Base-by-base conservation (phyloP, 352 stramenopile species). In the Pythium diclinum region DNA sequence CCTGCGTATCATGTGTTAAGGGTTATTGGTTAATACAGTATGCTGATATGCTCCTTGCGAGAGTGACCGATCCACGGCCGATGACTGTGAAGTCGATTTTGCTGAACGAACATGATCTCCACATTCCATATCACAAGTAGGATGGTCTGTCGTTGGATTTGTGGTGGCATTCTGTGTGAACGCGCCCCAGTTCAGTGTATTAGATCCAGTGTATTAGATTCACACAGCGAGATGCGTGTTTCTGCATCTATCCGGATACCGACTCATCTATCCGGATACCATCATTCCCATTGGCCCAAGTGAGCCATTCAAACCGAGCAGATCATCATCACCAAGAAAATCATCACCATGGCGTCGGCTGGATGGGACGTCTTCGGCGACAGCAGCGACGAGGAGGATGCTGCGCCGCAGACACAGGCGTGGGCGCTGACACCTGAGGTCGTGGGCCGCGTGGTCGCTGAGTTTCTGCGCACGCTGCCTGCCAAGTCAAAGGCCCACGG, bases 311-410 rank as follows among this genome's bases (percentile, higher is more conserved):
- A 47, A 17, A 17, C 5, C 17, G 1, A 47, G 40, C 40, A 47
- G 34, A 10, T 42, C 34, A 42, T 28, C 33, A 9, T 38, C 33
- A 38, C 11, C 33, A 38, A 38, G 8, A 13, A 38, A 38, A 38
- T 13, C 8, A 13, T 13, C 6, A 47, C 5, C 11, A 47, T 47
- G 40, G 40, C 40, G 40, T 17, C 40, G 6, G 16, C 8, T 47
- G 40, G 40, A 47, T 47, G 40, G 40, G 40, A 47, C 40, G 40
- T 47, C 40, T 47, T 47, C 16, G 40, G 40, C 40, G 40, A 47
- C 40, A 47, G 40, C 40, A 47, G 40, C 40, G 40, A 47, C 40
- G 40, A 47, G 40, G 40, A 47, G 40, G 40, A 47, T 13, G 40
- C 40, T 13, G 40, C 40, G 16, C 16, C 40, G 40, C 40, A 47